phyloP scores from a whole-genome alignment of 164 flowering plant genomes.

The Piper betle region DNA sequence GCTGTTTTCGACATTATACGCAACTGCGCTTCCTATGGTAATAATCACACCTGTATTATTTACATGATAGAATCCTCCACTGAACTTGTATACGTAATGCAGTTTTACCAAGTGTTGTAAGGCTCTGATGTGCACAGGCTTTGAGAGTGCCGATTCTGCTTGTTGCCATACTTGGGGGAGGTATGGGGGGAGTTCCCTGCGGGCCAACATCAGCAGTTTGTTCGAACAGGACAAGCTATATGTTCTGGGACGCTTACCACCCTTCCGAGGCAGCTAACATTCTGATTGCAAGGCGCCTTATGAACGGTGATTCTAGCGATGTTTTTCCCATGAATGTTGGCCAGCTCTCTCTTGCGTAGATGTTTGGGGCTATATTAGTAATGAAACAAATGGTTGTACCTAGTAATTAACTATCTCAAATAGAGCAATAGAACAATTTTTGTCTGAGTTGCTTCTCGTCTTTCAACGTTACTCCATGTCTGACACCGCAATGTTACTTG shows the following conservation, averaged over 20 bases:
- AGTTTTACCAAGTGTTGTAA: too few species aligned
- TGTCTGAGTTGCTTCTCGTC: too few species aligned
- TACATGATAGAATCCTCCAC: too few species aligned
- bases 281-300: constrained; percentile 22
- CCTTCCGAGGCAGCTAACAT: constrained; percentile 43
- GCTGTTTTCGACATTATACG: constrained; percentile 33
- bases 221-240: constrained; percentile 30
- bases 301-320: constrained; percentile 22
- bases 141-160: constrained; percentile 20
- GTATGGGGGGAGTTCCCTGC: constrained; percentile 37
- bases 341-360: constrained; percentile 9
- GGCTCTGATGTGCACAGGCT: too few species aligned
- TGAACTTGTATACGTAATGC: too few species aligned
- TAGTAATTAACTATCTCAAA: too few species aligned
- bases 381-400: too few species aligned
- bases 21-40: constrained; percentile 44
- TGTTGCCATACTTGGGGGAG: constrained; percentile 32
- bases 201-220: constrained; percentile 27
- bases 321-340: constrained; percentile 31
- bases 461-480: too few species aligned
- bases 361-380: too few species aligned
- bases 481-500: too few species aligned
- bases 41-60: not conserved
- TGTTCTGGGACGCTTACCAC: constrained; percentile 54
- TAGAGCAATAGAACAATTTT: too few species aligned